Evolutionary conservation across 148 eudicot genomes (phyloP), one percentile per base, ranked within the genome.

Genomic region (Camellia lanceoleosa): DNA sequence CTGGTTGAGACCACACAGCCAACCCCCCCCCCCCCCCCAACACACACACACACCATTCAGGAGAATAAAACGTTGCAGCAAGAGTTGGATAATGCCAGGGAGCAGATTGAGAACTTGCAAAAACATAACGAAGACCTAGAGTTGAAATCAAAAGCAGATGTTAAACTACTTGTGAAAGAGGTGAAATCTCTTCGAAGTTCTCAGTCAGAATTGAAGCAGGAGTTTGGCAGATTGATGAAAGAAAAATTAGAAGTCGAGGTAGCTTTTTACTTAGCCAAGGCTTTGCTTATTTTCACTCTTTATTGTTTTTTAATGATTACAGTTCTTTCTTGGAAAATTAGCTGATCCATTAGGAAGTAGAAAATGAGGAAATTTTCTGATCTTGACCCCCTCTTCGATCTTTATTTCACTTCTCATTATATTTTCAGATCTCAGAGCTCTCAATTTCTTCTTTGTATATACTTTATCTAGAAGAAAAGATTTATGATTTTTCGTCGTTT

Each of bases 111-210:
- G 76, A 86, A 78, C 78, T 81, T 82, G 83, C 89, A 78, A 71
- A 92, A 89, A 85, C 81, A 84, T 73, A 88, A 87, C 71, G 94
- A 92, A 77, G 92, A 88, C 78, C 84, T 90, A 63, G 97, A 91
- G 80, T 52, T 78, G 71, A 91, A 91, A 74, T 89, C 93, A 60
- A 94, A 94, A 87, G 83, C 92, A 46, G 98, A 94, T 84, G 80
- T 91, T 42, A 92, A 89, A 83, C 88, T 89, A 58, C 97, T 94
- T 75, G 90, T 89, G 68, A 92, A 94, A 84, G 98, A 94, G 84
- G 93, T 95, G 58, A 93, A 88, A 78, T 89, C 93, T 74, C 94
- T 91, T 62, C 81, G 95, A 84, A 87, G 74, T 79, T 89, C 93
- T 56, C 91, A 95, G 51, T 80, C 89, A 79, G 92, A 95, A 76